Percentiles rank a stretch among this genome's conserved stretches.
Evolutionary conservation across 371 early-diverging fungal species (phyloP).

Genomic region (Actinomortierella ambigua): DNA sequence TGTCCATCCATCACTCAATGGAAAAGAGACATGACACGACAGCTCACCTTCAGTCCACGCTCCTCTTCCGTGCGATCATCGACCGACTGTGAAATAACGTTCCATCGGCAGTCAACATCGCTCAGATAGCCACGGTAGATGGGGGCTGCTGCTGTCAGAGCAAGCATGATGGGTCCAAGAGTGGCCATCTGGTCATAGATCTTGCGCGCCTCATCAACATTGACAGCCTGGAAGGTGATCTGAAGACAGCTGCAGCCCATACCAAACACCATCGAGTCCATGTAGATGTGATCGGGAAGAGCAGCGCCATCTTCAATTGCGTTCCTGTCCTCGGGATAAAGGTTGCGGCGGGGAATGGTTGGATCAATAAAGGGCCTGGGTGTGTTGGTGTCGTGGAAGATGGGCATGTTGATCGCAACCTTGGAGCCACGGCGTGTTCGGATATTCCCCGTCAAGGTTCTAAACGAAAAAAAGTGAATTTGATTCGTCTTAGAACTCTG

Average conservation of each 20-base stretch:
- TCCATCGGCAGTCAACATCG: slow-evolving; percentile 98
- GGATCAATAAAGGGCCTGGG: slow-evolving; percentile 92
- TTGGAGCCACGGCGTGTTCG: slow-evolving; percentile 91
- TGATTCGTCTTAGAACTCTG: neutral
- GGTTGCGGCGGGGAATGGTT: slow-evolving; percentile 69
- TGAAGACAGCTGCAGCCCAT: slow-evolving; percentile 99
- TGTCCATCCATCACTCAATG: neutral
- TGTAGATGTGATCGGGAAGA: slow-evolving; percentile 91
- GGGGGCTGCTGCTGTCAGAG: slow-evolving; percentile 95
- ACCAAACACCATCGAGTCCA: slow-evolving; percentile 99
- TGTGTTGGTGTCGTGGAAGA: slow-evolving; percentile 84
- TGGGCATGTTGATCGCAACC: slow-evolving; percentile 90
- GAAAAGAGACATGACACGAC: neutral
- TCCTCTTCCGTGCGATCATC: slow-evolving; percentile 97
- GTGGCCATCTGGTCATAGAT: slow-evolving; percentile 97
- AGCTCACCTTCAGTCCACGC: slow-evolving; percentile 78
- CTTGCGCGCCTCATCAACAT: slow-evolving; percentile 90
- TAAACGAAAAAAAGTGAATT: slow-evolving; percentile 20
- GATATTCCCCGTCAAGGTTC: slow-evolving; percentile 94
- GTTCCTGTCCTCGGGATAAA: slow-evolving; percentile 68
- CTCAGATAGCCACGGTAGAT: slow-evolving; percentile 94
- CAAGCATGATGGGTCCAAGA: slow-evolving; percentile 94
- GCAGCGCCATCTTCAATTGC: slow-evolving; percentile 76
- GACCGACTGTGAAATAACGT: slow-evolving; percentile 93
- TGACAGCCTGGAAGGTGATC: slow-evolving; percentile 98